Conservation (phyloP, 106 monocot genomes). For the Dendrobium catenatum region DNA sequence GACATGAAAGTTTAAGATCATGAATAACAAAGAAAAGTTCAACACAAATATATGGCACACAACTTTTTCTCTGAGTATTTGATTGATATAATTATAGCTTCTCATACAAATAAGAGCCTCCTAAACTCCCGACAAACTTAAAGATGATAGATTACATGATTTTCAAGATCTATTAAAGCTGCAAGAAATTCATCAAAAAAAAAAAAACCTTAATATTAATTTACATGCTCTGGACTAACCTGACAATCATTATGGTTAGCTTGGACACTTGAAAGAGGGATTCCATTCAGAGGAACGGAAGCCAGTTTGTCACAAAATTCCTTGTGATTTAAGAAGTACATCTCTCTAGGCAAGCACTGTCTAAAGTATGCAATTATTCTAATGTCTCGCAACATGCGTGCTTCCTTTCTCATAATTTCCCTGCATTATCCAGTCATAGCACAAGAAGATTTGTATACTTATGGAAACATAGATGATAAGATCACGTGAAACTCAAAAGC, state of each 20-base stretch:
- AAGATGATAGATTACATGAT: not conserved
- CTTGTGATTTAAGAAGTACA: conserved; percentile 24
- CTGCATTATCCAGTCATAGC: conserved; percentile 24
- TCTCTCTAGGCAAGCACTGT: conserved; percentile 54
- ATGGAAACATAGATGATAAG: not conserved
- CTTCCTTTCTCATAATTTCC: conserved; percentile 39
- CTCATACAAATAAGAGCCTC: not conserved
- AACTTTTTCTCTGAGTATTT: too few relatives aligned
- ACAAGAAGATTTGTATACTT: not conserved
- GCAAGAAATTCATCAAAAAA: not conserved
- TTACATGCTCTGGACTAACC: conserved; percentile 17
- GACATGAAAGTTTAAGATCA: not conserved
- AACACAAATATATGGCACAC: not conserved
- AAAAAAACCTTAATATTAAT: not conserved
- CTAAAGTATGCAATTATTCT: conserved; percentile 62
- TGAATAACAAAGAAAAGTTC: not conserved
- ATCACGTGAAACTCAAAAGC: conserved; percentile 19
- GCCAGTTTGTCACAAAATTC: conserved; percentile 46
- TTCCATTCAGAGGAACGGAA: conserved; percentile 47
- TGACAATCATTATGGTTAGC: conserved; percentile 33
- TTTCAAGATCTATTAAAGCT: not conserved
- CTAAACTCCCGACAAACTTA: not conserved
- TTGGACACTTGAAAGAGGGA: conserved; percentile 46
- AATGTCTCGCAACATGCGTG: conserved; percentile 41
- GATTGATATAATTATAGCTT: not conserved